Base-by-base conservation (phyloP, 2,329 filamentous ascomycete genomes). In the Colletotrichum salicis region DNA sequence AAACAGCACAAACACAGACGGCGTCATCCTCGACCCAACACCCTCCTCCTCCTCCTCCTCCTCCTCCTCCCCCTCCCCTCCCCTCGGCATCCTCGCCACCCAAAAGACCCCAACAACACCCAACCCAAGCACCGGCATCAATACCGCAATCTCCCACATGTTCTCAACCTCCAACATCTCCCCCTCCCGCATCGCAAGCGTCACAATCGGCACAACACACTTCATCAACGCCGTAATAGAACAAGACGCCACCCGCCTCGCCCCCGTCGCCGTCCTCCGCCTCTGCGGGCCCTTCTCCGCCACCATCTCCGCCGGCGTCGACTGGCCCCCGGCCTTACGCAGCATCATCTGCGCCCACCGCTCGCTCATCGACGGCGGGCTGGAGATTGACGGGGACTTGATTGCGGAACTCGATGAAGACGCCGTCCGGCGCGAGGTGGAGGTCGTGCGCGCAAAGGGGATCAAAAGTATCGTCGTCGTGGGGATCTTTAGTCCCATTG, bases 151-250 rank as follows among this genome's bases (percentile, higher is more conserved):
- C 70, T 78, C 77, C 5, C 76, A 78, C 45, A 85, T 87, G 82
- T 82, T 88, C 71, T 57, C 77, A 12, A 72, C 78, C 3, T 77
- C 80, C 13, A 62, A 68, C 4, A 77, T 84, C 31, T 69, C 75
- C 37, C 80, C 82, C 0, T 75, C 77, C 0, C 76, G 82, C 10
- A 80, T 89, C 12, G 82, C 84, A n/a, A 85, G 84, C 73, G 83
- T 88, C 15, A 87, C 85, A 1, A 86, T 89, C 72, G 87, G 86
- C 60, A 87, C 85, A 1, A 89, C 88, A 0, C 87, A 90, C 72
- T 90, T 90, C 73, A 83, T 90, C 76, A 90, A 90, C 71, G 88
- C 88, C 6, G 85, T 90, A 5, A 81, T 90, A 1, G 87, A 89
- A 76, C 80, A 84, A 57, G 87, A 90, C 73, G 80, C 80, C 11